These are phyloP conservation scores for Dendrobium officinale DNA, from an alignment of 106 monocot genomes.

Conservation along the genomic window DNA sequence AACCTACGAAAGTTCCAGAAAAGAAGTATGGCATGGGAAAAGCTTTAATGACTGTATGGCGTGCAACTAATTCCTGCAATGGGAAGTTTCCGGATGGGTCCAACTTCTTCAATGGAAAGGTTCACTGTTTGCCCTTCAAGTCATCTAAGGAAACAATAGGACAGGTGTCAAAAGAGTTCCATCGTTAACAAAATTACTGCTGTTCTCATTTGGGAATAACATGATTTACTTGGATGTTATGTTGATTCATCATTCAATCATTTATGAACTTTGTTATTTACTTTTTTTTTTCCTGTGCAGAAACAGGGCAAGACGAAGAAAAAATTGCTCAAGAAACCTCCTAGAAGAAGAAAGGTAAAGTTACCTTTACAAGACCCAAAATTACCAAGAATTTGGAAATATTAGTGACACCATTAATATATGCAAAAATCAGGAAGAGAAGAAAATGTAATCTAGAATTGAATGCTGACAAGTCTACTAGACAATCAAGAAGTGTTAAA, in stretches of 20 bases:
- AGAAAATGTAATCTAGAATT: too few species aligned
- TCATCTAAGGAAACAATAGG: constrained; percentile 10
- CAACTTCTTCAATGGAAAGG: constrained; percentile 25
- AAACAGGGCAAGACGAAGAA: constrained; percentile 19
- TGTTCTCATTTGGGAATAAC: background rate
- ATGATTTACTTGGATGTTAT: background rate
- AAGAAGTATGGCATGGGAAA: constrained; percentile 82
- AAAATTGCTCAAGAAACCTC: constrained; percentile 34
- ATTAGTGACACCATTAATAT: background rate
- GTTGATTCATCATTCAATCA: background rate
- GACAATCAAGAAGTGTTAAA: too few species aligned
- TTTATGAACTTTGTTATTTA: constrained; percentile 1
- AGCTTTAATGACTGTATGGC: constrained; percentile 93
- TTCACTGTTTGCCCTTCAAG: constrained; percentile 17
- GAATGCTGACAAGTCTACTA: too few species aligned
- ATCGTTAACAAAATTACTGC: background rate
- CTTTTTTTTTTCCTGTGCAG: constrained; percentile 22
- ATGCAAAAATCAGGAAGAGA: too few species aligned
- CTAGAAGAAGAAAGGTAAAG: constrained; percentile 55
- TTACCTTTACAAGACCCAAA: background rate
- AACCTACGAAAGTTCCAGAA: constrained; percentile 9
- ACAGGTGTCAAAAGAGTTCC: constrained; percentile 10
- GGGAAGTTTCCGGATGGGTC: constrained; percentile 18
- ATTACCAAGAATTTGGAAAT: background rate
- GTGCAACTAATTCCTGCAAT: constrained; percentile 35